Conservation (phyloP, 805 yeast species). For the Candida ulmi region DNA sequence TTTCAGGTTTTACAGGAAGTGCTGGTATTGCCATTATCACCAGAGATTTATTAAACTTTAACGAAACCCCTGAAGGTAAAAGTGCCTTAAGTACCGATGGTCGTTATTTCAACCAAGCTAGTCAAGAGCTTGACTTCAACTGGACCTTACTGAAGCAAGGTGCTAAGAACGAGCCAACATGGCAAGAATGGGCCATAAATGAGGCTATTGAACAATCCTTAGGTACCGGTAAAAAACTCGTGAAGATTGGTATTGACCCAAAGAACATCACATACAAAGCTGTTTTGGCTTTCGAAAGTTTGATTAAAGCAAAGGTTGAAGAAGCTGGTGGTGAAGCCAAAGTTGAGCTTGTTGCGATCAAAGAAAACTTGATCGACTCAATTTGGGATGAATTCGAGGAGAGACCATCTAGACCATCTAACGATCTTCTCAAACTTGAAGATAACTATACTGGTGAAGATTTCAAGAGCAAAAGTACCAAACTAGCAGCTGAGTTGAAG, state of each 20-base stretch:
- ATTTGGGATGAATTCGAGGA: conserved; percentile 71
- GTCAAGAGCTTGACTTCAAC: conserved; percentile 66
- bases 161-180: conserved; percentile 56
- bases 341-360: conserved; percentile 44
- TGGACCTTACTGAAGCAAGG: conserved; percentile 86
- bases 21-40: conserved; percentile 92
- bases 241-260: conserved; percentile 80
- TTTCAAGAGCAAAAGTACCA: conserved; percentile 49
- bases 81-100: conserved; percentile 93
- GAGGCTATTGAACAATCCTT: conserved; percentile 41
- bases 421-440: conserved; percentile 45
- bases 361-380: conserved; percentile 63
- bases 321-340: conserved; percentile 26
- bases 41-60: conserved; percentile 34
- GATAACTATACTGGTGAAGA: conserved; percentile 60
- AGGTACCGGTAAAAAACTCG: conserved; percentile 35
- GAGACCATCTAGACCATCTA: conserved; percentile 50
- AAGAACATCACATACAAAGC: conserved; percentile 50
- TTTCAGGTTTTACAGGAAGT: conserved; percentile 87
- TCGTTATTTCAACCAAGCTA: conserved; percentile 88
- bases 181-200: conserved; percentile 75
- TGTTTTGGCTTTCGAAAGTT: conserved; percentile 23
- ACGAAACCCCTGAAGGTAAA: conserved; percentile 44
- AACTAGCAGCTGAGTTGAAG: conserved; percentile 34
- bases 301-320: conserved; percentile 23